Base-by-base conservation (phyloP, 495 filamentous ascomycete genomes). In the Pseudomonodictys pantanalensis region DNA sequence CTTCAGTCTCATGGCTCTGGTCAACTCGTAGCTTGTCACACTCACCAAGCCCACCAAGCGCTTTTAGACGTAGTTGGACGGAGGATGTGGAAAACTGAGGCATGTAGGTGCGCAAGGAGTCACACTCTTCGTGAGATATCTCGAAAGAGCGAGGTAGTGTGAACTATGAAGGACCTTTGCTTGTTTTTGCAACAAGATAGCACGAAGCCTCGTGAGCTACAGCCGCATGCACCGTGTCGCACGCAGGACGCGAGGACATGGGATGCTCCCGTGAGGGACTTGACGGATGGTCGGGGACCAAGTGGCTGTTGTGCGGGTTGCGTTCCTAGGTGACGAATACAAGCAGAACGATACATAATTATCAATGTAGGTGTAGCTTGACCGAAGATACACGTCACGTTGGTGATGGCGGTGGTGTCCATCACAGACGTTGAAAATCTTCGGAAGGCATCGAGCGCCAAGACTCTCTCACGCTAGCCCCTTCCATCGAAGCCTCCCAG, bases 161-260 rank as follows among this genome's bases (percentile, higher is more conserved):
- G 68, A 71, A 71, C 68, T 71, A 71, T 71, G 68, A 71, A 60
- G 62, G 66, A 45, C 68, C 66, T 43, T 41, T 44, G 11, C 35
- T 68, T 65, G 5, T 17, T 71, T 63, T 71, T 64, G 68, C 68
- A 70, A 70, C 68, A 11, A n/a, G n/a, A 39, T 35, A 17, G 60
- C 65, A 68, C 65, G 30, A 30, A 56, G 44, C n/a, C n/a, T n/a
- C n/a, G n/a, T n/a, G 30, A 45, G 28, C 18, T 52, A 51, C 50
- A 62, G 48, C 65, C 58, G 62, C 68, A 66, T 57, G 56, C 67
- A 68, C 62, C 28, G n/a, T 18, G 26, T 38, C 18, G 49, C 15
- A 58, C 32, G 55, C 67, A 69, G 62, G 32, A 69, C 57, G 64
- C 62, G 57, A 58, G n/a, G 51, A 60, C 32, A 12, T 32, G 28